phyloP scores from a whole-genome alignment of 345 rosid species.

The Raphanus sativus region DNA sequence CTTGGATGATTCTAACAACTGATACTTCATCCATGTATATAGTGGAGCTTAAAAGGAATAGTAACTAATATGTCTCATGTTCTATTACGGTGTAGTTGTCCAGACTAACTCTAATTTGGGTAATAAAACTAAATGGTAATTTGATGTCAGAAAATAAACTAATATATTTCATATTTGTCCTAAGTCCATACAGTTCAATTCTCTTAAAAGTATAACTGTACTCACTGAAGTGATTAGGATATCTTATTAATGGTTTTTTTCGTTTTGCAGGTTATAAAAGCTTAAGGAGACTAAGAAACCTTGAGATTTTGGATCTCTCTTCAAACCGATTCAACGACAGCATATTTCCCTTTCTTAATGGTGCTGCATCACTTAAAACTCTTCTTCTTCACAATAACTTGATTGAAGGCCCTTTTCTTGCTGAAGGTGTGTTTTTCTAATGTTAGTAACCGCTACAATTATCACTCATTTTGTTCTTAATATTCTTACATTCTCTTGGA shows the following conservation, averaged over 20 bases:
- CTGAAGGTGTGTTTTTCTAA: slow-evolving; percentile 1
- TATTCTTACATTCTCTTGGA: background rate
- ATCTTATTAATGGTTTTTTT: background rate
- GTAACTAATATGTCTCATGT: too few relatives aligned
- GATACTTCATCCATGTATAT: background rate
- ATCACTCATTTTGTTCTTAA: background rate
- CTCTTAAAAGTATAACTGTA: background rate
- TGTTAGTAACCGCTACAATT: background rate
- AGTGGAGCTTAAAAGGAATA: background rate
- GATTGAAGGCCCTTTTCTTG: background rate
- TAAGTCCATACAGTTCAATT: background rate
- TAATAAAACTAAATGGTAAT: too few relatives aligned
- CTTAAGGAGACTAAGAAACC: background rate
- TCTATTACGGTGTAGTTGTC: too few relatives aligned
- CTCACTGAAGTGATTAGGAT: background rate
- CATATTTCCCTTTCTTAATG: slow-evolving; percentile 10
- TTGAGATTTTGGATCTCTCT: slow-evolving; percentile 23
- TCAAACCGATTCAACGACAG: background rate
- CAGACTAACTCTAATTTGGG: too few relatives aligned
- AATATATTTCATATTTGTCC: background rate
- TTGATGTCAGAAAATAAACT: too few relatives aligned
- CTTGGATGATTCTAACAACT: background rate
- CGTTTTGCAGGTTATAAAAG: slow-evolving; percentile 17
- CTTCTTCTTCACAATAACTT: background rate
- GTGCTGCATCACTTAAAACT: slow-evolving; percentile 13